A percentile compares a stretch with the other conserved stretches of the same genome.
Evolutionary conservation across 768 basidiomycete species (phyloP).

Genomic region (Pluteus cervinus): DNA sequence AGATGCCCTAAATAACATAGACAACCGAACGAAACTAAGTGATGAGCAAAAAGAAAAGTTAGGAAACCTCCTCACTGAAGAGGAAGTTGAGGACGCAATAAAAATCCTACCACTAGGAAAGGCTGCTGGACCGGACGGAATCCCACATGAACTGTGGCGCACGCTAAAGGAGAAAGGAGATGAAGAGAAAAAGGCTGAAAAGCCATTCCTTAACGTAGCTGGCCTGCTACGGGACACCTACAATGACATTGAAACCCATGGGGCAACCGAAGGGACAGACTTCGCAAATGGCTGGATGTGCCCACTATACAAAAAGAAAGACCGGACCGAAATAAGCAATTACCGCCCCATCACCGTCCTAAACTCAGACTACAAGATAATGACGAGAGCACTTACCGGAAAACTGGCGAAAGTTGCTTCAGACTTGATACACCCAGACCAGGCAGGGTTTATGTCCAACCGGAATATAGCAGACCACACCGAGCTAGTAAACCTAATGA

Average conservation of each 20-base stretch:
- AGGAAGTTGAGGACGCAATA: constrained; percentile 12
- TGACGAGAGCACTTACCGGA: constrained; percentile 19
- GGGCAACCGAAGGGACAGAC: not conserved
- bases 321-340: constrained; percentile 21
- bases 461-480: constrained; percentile 26
- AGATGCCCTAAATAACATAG: no score
- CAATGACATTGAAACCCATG: constrained; percentile 22
- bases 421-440: constrained; percentile 23
- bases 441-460: constrained; percentile 32
- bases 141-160: constrained; percentile 24
- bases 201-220: constrained; percentile 10
- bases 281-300: constrained; percentile 31
- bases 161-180: constrained; percentile 3
- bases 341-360: constrained; percentile 32
- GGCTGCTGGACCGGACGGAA: constrained; percentile 17
- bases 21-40: no score
- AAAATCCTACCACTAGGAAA: constrained; percentile 10
- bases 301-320: constrained; percentile 36
- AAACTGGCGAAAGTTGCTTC: constrained; percentile 12
- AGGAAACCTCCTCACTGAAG: constrained; percentile 1
- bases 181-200: not conserved
- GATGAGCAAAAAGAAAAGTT: constrained; percentile 1
- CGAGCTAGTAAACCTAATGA: constrained; percentile 16
- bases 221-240: constrained; percentile 8
- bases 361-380: constrained; percentile 30